Evolutionary conservation across 2,329 filamentous ascomycete species (phyloP).

Genomic region (Pseudogymnoascus sp.): DNA sequence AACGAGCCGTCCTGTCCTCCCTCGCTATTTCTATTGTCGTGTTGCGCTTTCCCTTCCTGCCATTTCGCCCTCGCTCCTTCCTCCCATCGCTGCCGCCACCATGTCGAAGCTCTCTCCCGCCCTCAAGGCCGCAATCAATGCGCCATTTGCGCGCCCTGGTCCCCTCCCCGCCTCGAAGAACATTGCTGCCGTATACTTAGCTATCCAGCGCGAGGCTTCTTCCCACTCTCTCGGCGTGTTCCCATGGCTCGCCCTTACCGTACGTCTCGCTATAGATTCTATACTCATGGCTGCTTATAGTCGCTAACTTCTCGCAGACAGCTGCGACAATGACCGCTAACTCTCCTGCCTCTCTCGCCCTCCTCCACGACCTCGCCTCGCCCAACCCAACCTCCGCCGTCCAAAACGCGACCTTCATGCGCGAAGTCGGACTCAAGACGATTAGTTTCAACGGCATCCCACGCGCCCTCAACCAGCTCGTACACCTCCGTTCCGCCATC

Average conservation of each 20-base stretch:
- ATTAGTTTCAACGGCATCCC: slow-evolving; percentile 65
- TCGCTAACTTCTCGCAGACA: slow-evolving; percentile 43
- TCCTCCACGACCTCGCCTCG: slow-evolving; percentile 37
- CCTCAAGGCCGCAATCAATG: slow-evolving; percentile 69
- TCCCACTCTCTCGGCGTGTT: slow-evolving; percentile 54
- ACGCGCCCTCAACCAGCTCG: slow-evolving; percentile 63
- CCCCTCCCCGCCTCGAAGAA: slow-evolving; percentile 57
- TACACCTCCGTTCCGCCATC: slow-evolving; percentile 58
- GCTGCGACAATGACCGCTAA: slow-evolving; percentile 83
- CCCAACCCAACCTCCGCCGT: slow-evolving; percentile 31
- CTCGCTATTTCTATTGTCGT: not conserved
- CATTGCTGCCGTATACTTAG: slow-evolving; percentile 58
- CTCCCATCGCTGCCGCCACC: not conserved
- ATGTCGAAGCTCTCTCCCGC: slow-evolving; percentile 70
- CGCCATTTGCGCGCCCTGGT: slow-evolving; percentile 59
- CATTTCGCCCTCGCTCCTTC: not conserved
- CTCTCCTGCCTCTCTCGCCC: slow-evolving; percentile 66
- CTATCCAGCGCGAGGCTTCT: slow-evolving; percentile 57
- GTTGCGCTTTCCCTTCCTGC: not conserved
- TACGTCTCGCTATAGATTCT: not conserved
- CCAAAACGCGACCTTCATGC: slow-evolving; percentile 62
- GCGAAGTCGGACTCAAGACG: slow-evolving; percentile 69
- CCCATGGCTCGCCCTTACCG: slow-evolving; percentile 61
- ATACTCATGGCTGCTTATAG: not conserved
- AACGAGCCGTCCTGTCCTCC: not conserved